Conservation (phyloP, 2,329 filamentous ascomycete genomes). For the Teratosphaeria pseudoeucalypti region DNA sequence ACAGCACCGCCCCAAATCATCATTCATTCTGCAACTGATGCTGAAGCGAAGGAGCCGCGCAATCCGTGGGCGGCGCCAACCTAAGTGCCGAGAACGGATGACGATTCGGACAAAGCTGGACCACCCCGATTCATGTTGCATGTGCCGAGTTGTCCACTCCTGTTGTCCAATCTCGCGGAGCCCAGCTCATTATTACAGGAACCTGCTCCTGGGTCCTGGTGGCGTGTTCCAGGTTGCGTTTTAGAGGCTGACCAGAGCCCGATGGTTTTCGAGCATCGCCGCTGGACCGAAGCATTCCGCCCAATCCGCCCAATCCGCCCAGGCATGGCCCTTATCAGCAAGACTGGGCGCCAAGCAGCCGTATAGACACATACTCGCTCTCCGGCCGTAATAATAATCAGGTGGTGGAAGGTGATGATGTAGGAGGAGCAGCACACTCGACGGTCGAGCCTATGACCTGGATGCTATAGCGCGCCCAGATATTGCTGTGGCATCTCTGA, state of each 20-base stretch:
- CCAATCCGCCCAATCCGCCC: background rate
- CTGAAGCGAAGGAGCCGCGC: background rate
- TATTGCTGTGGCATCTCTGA: background rate
- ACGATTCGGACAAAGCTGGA: background rate
- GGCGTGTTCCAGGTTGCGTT: background rate
- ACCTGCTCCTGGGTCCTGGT: background rate
- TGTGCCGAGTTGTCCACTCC: background rate
- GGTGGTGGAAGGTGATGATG: background rate
- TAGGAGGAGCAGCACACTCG: background rate
- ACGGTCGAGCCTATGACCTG: background rate
- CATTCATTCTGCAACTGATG: background rate
- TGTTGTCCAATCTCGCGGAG: background rate
- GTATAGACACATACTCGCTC: background rate
- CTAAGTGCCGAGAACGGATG: background rate
- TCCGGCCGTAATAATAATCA: no score
- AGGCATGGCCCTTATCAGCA: background rate
- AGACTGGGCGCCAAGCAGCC: background rate
- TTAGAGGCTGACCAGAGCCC: background rate
- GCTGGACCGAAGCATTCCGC: background rate
- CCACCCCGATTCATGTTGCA: background rate
- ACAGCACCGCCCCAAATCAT: background rate
- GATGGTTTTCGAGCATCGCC: background rate
- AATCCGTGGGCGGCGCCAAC: background rate
- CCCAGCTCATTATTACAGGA: background rate
- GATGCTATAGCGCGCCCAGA: background rate